Evolutionary conservation across 192 early-diverging fungal genomes (phyloP), one percentile per base, ranked within the genome.

Genomic region (Tieghemiomyces parasiticus): DNA sequence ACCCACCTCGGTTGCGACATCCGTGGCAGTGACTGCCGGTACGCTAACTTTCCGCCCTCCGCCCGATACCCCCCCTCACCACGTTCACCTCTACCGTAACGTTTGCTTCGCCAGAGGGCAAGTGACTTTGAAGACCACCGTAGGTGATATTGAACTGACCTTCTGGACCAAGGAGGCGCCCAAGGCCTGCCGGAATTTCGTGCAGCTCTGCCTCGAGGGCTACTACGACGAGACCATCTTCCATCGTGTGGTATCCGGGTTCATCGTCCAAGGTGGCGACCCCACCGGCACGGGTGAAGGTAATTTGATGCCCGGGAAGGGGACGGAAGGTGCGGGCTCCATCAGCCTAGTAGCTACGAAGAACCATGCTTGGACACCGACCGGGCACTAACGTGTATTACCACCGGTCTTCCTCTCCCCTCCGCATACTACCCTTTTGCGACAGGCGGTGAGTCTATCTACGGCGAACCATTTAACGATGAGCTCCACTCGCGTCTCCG

Each of bases 111-210:
- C 19, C 59, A 84, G 79, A 69, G 81, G 79, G 49, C 85, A 84
- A 52, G 84, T 97, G 29, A 75, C 88, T 62, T 66, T 97, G 33
- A 81, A 92, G 26, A 94, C 94, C 13, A 82, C 85, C 9, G 72
- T 71, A 30, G 94, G 94, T 16, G 86, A 89, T 67, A 78, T 97
- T 30, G 87, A 91, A 31, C 81, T 97, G 22, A 91, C 95, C 67
- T 79, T 95, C 32, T 97, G 92, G 90, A 74, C 88, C n/a, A 94
- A 94, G 60, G 92, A 97, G 67, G 64, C 87, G 0, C 94, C 94
- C 0, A 87, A 86, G 59, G 84, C 94, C 12, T 84, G 85, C 61
- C 78, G 92, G n/a, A 97, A 97, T 71, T 97, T 97, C 78, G 71
- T 97, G 14, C 93, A 97, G 63, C 76, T 97, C 13, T 88, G 85